Evolutionary conservation across 495 filamentous ascomycete genomes (phyloP).

Genomic region (Articulospora tetracladia): DNA sequence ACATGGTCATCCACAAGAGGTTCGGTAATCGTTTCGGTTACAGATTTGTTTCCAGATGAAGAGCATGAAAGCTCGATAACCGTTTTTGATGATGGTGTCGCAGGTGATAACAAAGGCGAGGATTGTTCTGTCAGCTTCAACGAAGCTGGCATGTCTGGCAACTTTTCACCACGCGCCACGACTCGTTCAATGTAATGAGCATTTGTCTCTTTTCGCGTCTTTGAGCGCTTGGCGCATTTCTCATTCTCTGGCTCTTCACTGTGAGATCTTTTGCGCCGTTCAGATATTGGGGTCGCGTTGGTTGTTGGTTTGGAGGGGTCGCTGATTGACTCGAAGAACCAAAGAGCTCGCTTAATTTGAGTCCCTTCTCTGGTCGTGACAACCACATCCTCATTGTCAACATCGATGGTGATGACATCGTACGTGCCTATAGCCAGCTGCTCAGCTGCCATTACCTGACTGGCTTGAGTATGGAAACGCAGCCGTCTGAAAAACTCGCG

Average conservation of each 20-base stretch:
- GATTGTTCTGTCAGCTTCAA: background rate
- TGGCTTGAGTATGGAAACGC: too few relatives aligned
- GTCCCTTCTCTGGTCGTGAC: background rate
- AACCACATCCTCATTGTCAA: background rate
- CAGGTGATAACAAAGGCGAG: background rate
- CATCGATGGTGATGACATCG: too few relatives aligned
- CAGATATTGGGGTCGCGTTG: background rate
- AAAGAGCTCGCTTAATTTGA: background rate
- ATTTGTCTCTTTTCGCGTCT: background rate
- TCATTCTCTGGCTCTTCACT: conserved; percentile 1
- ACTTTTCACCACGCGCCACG: background rate
- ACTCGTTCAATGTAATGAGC: background rate
- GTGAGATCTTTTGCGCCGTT: background rate
- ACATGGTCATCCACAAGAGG: background rate
- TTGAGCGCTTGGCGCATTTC: background rate
- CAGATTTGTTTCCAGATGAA: background rate
- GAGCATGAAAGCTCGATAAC: background rate
- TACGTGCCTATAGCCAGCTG: too few relatives aligned
- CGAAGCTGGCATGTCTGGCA: background rate
- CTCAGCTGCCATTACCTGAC: too few relatives aligned
- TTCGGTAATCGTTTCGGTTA: background rate
- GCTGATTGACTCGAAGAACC: background rate
- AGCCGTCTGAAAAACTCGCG: too few relatives aligned
- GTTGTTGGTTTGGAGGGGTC: background rate
- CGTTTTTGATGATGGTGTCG: too few relatives aligned